A percentile compares a stretch with the other conserved stretches of the same genome.
Evolutionary conservation across 805 yeast species (phyloP).

Genomic region (Priceomyces melissophilus): DNA sequence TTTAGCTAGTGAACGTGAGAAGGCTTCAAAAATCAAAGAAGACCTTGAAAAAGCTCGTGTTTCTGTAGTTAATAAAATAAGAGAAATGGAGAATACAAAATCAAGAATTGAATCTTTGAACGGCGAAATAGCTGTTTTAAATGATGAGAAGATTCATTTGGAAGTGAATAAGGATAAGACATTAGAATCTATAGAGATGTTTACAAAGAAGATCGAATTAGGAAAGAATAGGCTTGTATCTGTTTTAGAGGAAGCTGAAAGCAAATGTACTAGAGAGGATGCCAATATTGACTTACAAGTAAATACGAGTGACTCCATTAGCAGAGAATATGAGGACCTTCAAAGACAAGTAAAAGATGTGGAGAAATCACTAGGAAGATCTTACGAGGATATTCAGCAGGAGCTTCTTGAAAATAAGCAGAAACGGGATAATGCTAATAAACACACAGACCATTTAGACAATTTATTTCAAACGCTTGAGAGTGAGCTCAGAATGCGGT

Average conservation of each 20-base stretch:
- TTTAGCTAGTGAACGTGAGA: conserved; percentile 10
- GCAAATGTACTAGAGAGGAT: conserved; percentile 47
- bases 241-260: conserved; percentile 24
- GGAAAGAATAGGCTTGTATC: conserved; percentile 14
- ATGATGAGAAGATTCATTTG: conserved; percentile 11
- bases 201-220: conserved; percentile 8
- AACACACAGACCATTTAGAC: conserved; percentile 34
- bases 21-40: conserved; percentile 1
- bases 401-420: conserved; percentile 44
- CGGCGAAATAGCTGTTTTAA: conserved; percentile 9
- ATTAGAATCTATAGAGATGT: conserved; percentile 8
- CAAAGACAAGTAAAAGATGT: conserved; percentile 47
- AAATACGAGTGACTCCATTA: conserved; percentile 47
- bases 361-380: conserved; percentile 51
- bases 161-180: conserved; percentile 10
- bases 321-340: conserved; percentile 45
- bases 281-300: conserved; percentile 32
- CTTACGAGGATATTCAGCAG: conserved; percentile 52
- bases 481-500: conserved; percentile 29
- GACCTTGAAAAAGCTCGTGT: conserved; percentile 5
- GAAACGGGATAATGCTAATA: conserved; percentile 40
- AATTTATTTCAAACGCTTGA: conserved; percentile 22
- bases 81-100: conserved; percentile 10
- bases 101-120: conserved; percentile 14
- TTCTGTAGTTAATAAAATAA: conserved; percentile 18